Evolutionary conservation across 768 basidiomycete species (phyloP), one percentile per base, ranked within the genome.

Genomic region (Rubroboletus satanas): DNA sequence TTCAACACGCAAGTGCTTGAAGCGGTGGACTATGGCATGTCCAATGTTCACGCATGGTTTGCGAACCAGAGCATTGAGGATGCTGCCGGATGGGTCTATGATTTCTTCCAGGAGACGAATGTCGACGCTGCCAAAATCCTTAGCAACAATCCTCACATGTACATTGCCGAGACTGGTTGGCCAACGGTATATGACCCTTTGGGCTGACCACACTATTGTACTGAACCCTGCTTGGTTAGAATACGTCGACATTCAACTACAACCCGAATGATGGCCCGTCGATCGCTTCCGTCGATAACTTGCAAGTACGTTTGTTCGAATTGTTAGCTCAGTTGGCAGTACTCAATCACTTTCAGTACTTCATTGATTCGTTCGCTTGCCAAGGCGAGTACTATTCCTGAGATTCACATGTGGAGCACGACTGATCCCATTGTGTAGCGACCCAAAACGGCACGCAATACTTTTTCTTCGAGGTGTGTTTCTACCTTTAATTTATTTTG

Each of bases 1-100:
- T 90, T 95, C 75, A 93, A 88, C 66, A 85, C 73, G 3, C 58
- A 79, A 58, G 82, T 96, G 21, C 74, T 93, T 5, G 65, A 68
- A 43, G 75, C 73, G 12, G 78, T 85, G 39, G 85, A 90, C 64
- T 92, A 85, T 61, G 89, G 88, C 49, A 82, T 94, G 87, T 81
- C 91, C 7, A 96, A 97, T 58, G 91, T 93, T 7, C 93, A 96
- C 65, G 85, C 93, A 4, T 94, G 91, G 92, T 98, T 97, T 67
- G 95, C 88, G n/a, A 84, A 87, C 61, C 80, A 87, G 26, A 77
- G 81, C 8, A 83, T 86, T 26, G 69, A 81, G 5, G 62, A 79
- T 4, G 85, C 88, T 0, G 90, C 94, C 0, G 79, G 61, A 7
- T 99, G 96, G 96, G 94, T 92, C 0, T 75, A 74, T 17, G 61